Base-by-base conservation (phyloP, 2,329 filamentous ascomycete species). In the Parastagonospora avenae region DNA sequence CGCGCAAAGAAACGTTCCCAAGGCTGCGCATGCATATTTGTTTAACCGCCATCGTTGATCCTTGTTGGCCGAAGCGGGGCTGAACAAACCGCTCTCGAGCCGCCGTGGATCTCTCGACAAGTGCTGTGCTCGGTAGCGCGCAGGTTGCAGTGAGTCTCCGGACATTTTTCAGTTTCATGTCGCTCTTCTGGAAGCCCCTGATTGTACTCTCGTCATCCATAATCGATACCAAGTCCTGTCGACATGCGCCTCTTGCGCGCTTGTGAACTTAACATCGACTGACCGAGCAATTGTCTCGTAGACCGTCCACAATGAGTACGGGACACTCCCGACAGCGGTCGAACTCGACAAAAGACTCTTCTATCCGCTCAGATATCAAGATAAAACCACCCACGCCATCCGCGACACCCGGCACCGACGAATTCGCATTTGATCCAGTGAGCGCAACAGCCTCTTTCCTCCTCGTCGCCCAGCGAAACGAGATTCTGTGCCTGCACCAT, bases 391-490 rank as follows among this genome's bases (percentile, higher is more conserved):
- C 76, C 29, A 77, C 75, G 8, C 73, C 73, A 8, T 74, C 71
- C 46, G 67, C 77, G 42, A 79, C 78, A 5, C 77, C 78, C 4
- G 74, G 77, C 33, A 77, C 74, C 62, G 67, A 71, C 55, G 77
- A 81, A 44, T 73, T 76, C 54, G 76, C 86, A 55, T 91, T 97
- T 63, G 89, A 94, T 63, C 90, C 94, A 50, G 95, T 90, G 73
- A 91, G 92, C 14, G 92, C 94, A 28, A 97, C 94, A 4, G 91
- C 90, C 2, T 91, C 91, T 19, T 89, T 94, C 79, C 89, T 99
- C 60, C 82, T 99, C 24, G 97, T 95, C 74, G 87, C 91, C 19
- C 82, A 97, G 72, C 89, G 91, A 29, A 87, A 86, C 46, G 85
- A 87, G 6, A 86, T 99, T 51, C 82, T 97, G 19, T 94, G 92